Evolutionary conservation across 2,329 filamentous ascomycete species (phyloP).

Genomic region (Tricladium varicosporioides): DNA sequence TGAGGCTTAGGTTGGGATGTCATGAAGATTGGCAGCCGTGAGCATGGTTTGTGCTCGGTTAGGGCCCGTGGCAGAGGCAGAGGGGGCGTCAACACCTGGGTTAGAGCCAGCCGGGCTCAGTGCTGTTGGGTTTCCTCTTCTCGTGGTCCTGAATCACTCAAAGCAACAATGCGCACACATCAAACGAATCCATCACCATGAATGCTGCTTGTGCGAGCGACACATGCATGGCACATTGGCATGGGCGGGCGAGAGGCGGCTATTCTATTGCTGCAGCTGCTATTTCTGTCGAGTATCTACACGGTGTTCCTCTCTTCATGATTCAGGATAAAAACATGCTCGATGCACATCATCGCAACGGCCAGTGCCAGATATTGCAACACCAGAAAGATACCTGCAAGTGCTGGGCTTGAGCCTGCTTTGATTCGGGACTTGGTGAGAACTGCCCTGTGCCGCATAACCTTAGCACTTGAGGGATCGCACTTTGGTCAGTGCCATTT

Average conservation of each 20-base stretch:
- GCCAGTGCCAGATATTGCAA: too few relatives aligned
- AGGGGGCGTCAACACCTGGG: not conserved
- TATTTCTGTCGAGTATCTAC: too few relatives aligned
- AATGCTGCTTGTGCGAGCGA: constrained; percentile 9
- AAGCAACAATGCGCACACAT: constrained; percentile 4
- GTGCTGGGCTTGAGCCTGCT: too few relatives aligned
- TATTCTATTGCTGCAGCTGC: too few relatives aligned
- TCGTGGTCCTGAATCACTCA: not conserved
- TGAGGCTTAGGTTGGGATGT: constrained; percentile 1
- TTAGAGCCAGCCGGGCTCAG: too few relatives aligned
- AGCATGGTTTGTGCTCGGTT: not conserved
- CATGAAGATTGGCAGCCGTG: not conserved
- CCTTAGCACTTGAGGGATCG: too few relatives aligned
- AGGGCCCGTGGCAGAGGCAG: not conserved
- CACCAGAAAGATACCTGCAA: too few relatives aligned
- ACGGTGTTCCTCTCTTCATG: too few relatives aligned
- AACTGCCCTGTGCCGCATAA: not conserved
- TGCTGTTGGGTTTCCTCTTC: not conserved
- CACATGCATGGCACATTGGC: not conserved
- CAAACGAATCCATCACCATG: constrained; percentile 15
- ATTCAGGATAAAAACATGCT: too few relatives aligned
- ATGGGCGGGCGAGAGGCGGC: not conserved
- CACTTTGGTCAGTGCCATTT: too few relatives aligned
- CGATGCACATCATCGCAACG: too few relatives aligned
- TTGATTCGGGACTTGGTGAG: not conserved